A percentile compares a stretch with the other conserved stretches of the same genome.
phyloP scores from a whole-genome alignment of 305 asterid species.

The Solanum chacoense region DNA sequence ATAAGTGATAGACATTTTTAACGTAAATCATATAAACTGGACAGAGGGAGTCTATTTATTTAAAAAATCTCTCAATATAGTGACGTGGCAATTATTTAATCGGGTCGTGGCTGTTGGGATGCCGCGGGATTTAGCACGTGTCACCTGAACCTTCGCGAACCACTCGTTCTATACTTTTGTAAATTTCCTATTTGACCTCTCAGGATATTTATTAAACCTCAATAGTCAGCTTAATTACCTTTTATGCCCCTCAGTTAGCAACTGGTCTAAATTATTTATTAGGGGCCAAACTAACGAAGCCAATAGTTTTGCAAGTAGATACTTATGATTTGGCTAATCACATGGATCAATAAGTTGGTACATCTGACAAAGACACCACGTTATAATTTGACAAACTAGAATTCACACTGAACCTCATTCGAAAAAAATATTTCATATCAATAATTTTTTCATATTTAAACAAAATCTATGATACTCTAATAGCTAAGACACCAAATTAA shows the following conservation, averaged over 20 bases:
- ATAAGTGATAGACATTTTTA: no score
- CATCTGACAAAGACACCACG: neutral
- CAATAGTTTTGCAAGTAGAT: neutral
- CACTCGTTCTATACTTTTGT: neutral
- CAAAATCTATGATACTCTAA: neutral
- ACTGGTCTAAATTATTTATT: neutral
- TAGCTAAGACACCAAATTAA: neutral
- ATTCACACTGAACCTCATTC: neutral
- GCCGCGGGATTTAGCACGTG: slow-evolving; percentile 32
- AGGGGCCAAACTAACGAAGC: neutral
- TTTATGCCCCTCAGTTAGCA: neutral
- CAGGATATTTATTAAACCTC: neutral
- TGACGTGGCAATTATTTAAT: slow-evolving; percentile 32
- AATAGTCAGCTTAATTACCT: neutral
- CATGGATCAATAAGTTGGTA: neutral
- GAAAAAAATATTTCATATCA: neutral
- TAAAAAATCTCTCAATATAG: neutral
- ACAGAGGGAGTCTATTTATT: neutral
- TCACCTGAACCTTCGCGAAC: slow-evolving; percentile 36
- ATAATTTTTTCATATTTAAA: no score
- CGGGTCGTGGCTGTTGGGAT: neutral
- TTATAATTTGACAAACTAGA: neutral
- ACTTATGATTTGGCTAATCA: neutral
- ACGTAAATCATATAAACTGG: no score
- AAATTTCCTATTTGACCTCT: neutral